Base-by-base conservation (phyloP, 805 yeast genomes). In the Ogataea corticis region DNA sequence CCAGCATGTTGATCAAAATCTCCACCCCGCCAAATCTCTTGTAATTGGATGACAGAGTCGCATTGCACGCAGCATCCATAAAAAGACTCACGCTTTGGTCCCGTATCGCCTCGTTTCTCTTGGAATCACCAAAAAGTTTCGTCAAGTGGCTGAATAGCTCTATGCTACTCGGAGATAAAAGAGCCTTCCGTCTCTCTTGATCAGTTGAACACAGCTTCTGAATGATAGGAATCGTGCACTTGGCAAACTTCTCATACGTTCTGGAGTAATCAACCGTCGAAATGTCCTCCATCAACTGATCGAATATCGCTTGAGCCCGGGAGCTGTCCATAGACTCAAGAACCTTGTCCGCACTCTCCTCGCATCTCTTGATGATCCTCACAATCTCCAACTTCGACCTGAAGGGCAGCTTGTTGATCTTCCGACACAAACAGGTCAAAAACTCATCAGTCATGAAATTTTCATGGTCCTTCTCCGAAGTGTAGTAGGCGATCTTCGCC, bases 251-350 rank as follows among this genome's bases (percentile, higher is more conserved):
- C 33, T 44, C 51, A 16, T 51, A 46, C 16, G 42, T 27, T 38
- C 40, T 33, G 15, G 53, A 46, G 25, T 49, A 49, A 19, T 45
- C 54, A 18, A 39, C 45, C 2, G 46, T 35, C 6, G 54, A 41
- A 14, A 54, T 37, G 30, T 43, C 51, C 35, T 48, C 54, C 37
- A 51, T 42, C 13, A 54, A n/a, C 25, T 51, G 55, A 16, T 51
- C 55, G 32, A 51, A 48, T 21, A 54, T 33, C 25, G 48, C 51
- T 27, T 51, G 52, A n/a, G 44, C 41, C 33, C 50, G 43, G 1
- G 52, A 43, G n/a, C 13, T 41, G 15, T 51, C 55, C 23, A 51
- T 27, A 19, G 38, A 21, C 3, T 34, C 38, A 17, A 51, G 23
- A 2, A 46, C 44, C 4, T 28, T 41, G 25, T 48, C 46, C 21